Percentiles rank a stretch among this genome's conserved stretches.
Evolutionary conservation across 495 filamentous ascomycete species (phyloP).

Genomic region (Talaromyces thailandensis): DNA sequence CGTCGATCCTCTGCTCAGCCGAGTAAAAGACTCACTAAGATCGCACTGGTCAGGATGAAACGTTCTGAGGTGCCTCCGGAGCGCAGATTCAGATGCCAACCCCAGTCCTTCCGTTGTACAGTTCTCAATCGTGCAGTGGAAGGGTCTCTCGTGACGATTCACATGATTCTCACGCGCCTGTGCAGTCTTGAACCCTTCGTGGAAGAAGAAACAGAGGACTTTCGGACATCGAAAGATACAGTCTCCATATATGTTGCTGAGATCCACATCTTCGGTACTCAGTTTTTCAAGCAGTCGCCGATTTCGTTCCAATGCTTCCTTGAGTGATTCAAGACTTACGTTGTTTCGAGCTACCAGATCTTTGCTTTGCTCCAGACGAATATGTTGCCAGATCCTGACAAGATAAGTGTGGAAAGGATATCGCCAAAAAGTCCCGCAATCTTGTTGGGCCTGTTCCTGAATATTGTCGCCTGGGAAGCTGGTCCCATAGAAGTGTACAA

Average conservation of each 20-base stretch:
- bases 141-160: slow-evolving; percentile 27
- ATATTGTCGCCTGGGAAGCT: not conserved
- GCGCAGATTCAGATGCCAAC: slow-evolving; percentile 26
- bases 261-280: slow-evolving; percentile 4
- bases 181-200: slow-evolving; percentile 29
- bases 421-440: slow-evolving; percentile 10
- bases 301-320: slow-evolving; percentile 12
- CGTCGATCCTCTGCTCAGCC: not conserved
- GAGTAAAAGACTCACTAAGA: slow-evolving; percentile 10
- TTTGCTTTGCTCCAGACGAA: slow-evolving; percentile 14
- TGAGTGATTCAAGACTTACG: slow-evolving; percentile 15
- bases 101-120: slow-evolving; percentile 24
- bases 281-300: slow-evolving; percentile 19
- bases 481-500: slow-evolving; percentile 12
- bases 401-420: slow-evolving; percentile 12
- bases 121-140: slow-evolving; percentile 19
- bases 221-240: slow-evolving; percentile 31
- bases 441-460: not conserved
- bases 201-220: slow-evolving; percentile 31
- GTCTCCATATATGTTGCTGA: slow-evolving; percentile 19
- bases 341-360: slow-evolving; percentile 12
- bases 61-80: slow-evolving; percentile 23
- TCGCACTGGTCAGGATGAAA: slow-evolving; percentile 16
- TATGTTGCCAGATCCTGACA: slow-evolving; percentile 13
- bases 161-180: slow-evolving; percentile 21